Evolutionary conservation across 2,329 filamentous ascomycete species (phyloP), one percentile per base, ranked within the genome.

Genomic region (Alternaria brassicicola): DNA sequence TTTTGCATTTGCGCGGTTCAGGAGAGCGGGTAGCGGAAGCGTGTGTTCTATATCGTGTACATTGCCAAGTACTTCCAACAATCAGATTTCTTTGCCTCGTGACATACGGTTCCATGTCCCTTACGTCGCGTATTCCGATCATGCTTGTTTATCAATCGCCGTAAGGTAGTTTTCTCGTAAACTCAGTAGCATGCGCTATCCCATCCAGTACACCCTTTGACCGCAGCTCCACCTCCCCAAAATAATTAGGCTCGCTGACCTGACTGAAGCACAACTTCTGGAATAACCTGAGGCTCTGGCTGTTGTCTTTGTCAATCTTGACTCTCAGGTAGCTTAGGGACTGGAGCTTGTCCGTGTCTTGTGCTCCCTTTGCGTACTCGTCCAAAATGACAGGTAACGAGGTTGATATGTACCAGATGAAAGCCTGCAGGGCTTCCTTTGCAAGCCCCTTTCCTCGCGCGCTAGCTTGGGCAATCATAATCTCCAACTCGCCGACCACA

Each of bases 401-500:
- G 1, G 72, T 72, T 4, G 81, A 65, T 6, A 97, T 81, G 70
- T 93, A 98, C 43, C 81, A 76, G 48, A 97, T 70, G 55, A 98
- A 89, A 0, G 86, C 79, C 3, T 86, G 72, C 1, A 97, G 81
- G 0, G 90, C 86, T 0, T 85, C 84, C 5, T 82, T 80, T 0
- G 92, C 93, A 6, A 87, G 79, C 0, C 92, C 92, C 7, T 81
- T 79, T 0, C 89, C 81, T 23, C 88, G 86, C 28, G 86, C 78
- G 0, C 75, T 70, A 4, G 78, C 78, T 2, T 81, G 79, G 0
- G 92, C 92, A 61, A 97, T 88, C 93, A 97, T 96, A 63, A 97
- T 85, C 76, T 96, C 92, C 6, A 97, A 78, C 72, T 96, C 93
- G 23, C 90, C 93, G 3, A 89, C 76, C 9, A 82, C 65, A 19